These are phyloP conservation scores for Bruguiera hainesii DNA, from an alignment of 441 rosid genomes.

Conservation along the genomic window DNA sequence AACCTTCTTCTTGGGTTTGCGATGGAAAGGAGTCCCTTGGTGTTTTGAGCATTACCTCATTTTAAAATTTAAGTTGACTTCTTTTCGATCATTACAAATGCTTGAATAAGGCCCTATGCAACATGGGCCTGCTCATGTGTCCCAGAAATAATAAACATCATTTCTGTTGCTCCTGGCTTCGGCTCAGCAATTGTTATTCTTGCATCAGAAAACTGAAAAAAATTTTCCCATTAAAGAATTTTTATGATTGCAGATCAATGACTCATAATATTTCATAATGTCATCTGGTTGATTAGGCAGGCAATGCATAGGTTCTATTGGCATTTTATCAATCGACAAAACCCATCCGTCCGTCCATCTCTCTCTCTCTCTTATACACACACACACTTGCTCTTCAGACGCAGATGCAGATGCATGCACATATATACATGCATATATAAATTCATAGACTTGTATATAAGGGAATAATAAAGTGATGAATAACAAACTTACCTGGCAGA, in stretches of 20 bases:
- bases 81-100: constrained; percentile 69
- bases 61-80: constrained; percentile 34
- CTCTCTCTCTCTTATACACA: background rate
- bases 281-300: background rate
- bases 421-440: background rate
- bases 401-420: no score
- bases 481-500: constrained; percentile 47
- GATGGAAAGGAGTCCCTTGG: no score
- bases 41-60: constrained; percentile 19
- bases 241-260: constrained; percentile 1
- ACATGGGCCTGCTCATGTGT: constrained; percentile 83
- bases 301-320: background rate
- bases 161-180: constrained; percentile 58
- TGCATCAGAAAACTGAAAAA: constrained; percentile 69
- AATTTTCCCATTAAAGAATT: background rate
- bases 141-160: constrained; percentile 66
- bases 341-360: background rate
- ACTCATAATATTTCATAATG: background rate
- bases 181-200: constrained; percentile 54
- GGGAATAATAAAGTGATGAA: background rate
- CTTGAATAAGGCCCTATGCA: constrained; percentile 79
- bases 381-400: background rate
- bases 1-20: no score
- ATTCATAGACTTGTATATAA: background rate
- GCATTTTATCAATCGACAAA: background rate